phyloP scores from a whole-genome alignment of 352 stramenopile species.

The Phytopythium delawarense region DNA sequence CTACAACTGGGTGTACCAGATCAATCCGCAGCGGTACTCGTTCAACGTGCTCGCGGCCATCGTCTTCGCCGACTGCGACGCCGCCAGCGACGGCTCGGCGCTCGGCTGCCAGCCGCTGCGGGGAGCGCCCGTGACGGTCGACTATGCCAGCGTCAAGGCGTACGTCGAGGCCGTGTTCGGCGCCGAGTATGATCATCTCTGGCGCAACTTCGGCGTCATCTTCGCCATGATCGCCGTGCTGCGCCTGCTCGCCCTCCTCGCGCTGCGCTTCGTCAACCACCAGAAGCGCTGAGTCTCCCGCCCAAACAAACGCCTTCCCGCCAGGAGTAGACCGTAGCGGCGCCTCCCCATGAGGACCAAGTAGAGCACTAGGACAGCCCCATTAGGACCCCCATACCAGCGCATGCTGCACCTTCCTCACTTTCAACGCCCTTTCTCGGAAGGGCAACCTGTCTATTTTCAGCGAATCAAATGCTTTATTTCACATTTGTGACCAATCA shows the following conservation, averaged over 20 bases:
- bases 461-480: background rate
- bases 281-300: constrained; percentile 20
- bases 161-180: constrained; percentile 44
- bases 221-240: constrained; percentile 38
- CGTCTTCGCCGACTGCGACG: constrained; percentile 35
- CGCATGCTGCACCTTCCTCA: background rate
- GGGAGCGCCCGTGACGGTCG: constrained; percentile 23
- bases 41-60: constrained; percentile 38
- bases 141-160: constrained; percentile 30
- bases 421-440: background rate
- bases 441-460: constrained; percentile 1
- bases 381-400: background rate
- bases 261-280: constrained; percentile 48
- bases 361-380: too few species aligned
- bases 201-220: constrained; percentile 30
- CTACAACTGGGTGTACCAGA: constrained; percentile 61
- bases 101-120: constrained; percentile 24
- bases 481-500: background rate
- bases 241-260: constrained; percentile 35
- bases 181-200: constrained; percentile 29
- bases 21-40: constrained; percentile 39
- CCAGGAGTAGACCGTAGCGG: background rate
- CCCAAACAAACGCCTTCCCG: too few species aligned
- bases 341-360: background rate
- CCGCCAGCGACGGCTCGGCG: constrained; percentile 7